Base-by-base conservation (phyloP, 208 protist genomes). In the Trypanosoma vivax region DNA sequence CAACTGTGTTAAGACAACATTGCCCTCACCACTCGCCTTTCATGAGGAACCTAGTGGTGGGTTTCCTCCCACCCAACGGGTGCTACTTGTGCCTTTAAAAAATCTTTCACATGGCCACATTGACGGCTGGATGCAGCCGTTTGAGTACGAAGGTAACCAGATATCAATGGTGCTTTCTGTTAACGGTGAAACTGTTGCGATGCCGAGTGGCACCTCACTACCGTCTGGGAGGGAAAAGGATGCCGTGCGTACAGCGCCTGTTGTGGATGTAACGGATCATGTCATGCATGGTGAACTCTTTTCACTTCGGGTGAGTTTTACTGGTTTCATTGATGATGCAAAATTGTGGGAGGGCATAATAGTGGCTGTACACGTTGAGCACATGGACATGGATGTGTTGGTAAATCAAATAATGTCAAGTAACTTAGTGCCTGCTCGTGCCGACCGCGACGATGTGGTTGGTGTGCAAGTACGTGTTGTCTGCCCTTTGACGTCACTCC, bases 271-370 rank as follows among this genome's bases (percentile, higher is more conserved):
- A 40, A 90, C 86, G 0, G 42, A 55, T 23, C 33, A 72, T 11
- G 76, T 84, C 3, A 27, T 85, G 29, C 25, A 34, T 21, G 5
- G 41, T 23, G 76, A 85, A 5, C 45, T 85, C 9, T 83, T 90
- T 57, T 67, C 62, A 4, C 49, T 90, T 6, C 48, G 61, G 16
- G 73, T 86, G 21, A 41, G 46, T 57, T 90, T 90, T 47, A 71
- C 75, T 5, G 66, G 60, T 18, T 40, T 65, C 5, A 64, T 69
- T 18, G 59, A 48, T 0, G 81, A 88, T 30, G 66, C 61, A 34
- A 59, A 76, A 33, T 65, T 90, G 51, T 93, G 86, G 82, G 56
- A 62, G 9, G 81, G 79, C 38, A 34, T 87, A 5, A 68, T 93
- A 29, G 79, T 69, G n/a, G 79, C 69, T 27, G 61, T 93, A 14